Percentiles rank a stretch among this genome's conserved stretches.
phyloP scores from a whole-genome alignment of 2,329 filamentous ascomycete species.

The Myriosclerotinia duriaeana region DNA sequence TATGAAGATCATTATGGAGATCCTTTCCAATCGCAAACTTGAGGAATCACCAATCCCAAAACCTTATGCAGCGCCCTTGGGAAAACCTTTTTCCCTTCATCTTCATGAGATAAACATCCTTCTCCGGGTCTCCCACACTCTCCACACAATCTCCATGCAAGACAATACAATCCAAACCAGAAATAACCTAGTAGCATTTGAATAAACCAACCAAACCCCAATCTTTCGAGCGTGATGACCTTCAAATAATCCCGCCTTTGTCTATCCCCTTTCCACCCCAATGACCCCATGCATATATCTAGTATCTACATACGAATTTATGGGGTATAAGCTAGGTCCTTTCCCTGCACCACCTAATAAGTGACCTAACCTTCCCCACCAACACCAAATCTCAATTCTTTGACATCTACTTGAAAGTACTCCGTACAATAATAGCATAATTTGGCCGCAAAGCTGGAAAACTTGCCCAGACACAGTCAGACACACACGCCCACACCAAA shows the following conservation, averaged over 20 bases:
- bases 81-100: conserved; percentile 17
- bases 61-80: background rate
- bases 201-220: conserved; percentile 1
- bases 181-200: background rate
- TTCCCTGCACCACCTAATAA: background rate
- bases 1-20: conserved; percentile 5
- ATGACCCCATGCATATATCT: background rate
- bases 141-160: background rate
- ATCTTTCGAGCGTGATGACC: background rate
- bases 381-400: background rate
- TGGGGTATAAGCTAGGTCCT: background rate
- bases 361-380: background rate
- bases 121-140: background rate
- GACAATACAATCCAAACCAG: background rate
- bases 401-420: background rate
- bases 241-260: background rate
- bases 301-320: background rate
- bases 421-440: background rate
- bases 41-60: background rate
- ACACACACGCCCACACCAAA: too few relatives aligned
- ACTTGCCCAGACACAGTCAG: background rate
- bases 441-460: background rate
- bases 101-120: background rate
- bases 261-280: background rate
- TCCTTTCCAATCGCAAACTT: background rate